These are phyloP conservation scores for Dendryphion nanum DNA, from an alignment of 2,329 filamentous ascomycete species.

Conservation along the genomic window DNA sequence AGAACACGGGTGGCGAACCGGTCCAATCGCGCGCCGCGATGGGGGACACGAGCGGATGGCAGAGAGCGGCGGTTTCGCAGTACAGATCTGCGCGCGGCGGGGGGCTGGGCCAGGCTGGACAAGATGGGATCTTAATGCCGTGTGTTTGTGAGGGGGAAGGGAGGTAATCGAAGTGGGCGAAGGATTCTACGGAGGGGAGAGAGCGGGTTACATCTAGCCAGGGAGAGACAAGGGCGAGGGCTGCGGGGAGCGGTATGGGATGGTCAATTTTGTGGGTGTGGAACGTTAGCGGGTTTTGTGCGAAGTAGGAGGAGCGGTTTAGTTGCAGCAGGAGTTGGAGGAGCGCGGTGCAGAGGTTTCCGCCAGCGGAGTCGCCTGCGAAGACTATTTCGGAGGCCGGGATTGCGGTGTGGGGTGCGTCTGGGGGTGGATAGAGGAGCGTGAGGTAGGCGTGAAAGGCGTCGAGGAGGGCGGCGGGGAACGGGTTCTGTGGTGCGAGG, in stretches of 20 bases:
- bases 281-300: conserved; percentile 54
- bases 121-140: conserved; percentile 29
- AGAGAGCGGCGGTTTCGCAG: conserved; percentile 43
- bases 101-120: conserved; percentile 47
- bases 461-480: conserved; percentile 73
- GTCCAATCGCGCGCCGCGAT: conserved; percentile 60
- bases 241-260: conserved; percentile 62
- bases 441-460: conserved; percentile 70
- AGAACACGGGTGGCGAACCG: conserved; percentile 63
- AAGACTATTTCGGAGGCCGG: conserved; percentile 66
- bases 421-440: conserved; percentile 68
- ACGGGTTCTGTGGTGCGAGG: conserved; percentile 71
- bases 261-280: neutral
- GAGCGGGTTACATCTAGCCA: conserved; percentile 71
- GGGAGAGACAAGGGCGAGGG: conserved; percentile 61
- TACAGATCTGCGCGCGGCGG: conserved; percentile 50
- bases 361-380: conserved; percentile 73
- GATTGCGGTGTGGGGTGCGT: conserved; percentile 65
- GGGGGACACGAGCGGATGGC: conserved; percentile 68
- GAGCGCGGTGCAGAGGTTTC: conserved; percentile 66
- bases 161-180: conserved; percentile 64
- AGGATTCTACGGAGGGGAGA: conserved; percentile 55
- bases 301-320: conserved; percentile 55
- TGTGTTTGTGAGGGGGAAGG: conserved; percentile 40
- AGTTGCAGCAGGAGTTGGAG: conserved; percentile 69